Evolutionary conservation across 2,329 filamentous ascomycete species (phyloP), one percentile per base, ranked within the genome.

Genomic region (Hymenoscyphus infarciens): DNA sequence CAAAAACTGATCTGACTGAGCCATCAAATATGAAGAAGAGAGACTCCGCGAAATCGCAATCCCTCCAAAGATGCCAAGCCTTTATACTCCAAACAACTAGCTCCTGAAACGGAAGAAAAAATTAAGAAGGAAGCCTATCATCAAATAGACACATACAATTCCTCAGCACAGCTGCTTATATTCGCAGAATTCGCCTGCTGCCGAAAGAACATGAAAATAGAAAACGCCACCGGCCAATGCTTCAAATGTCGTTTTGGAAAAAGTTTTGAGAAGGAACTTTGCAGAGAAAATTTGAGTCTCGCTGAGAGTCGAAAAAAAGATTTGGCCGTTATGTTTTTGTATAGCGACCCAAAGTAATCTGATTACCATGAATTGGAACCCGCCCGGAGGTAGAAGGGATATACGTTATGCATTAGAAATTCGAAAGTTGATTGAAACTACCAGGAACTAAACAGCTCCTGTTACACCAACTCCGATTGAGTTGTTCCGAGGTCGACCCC

Each of bases 401-500:
- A 53, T 61, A 68, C 63, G 67, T 69, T 65, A 69, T 66, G 65
- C 66, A 66, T 67, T 69, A 64, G 58, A 49, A 54, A 60, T 57
- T 54, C 60, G 19, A 33, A 16, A 16, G 35, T 56, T 61, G 57
- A 16, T 49, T 49, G 45, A 29, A 5, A 61, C 53, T 72, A 74
- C 57, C 19, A 22, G 45, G 27, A 5, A 61, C 53, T 72, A 74
- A 56, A 67, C 65, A 25, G 71, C 67, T 60, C 72, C 73, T 49
- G 42, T 22, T 22, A 49, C 42, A 57, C 71, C 71, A 7, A 75
- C 71, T 2, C 73, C 73, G 22, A 75, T 68, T 3, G 71, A 72
- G 10, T 72, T 73, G 62, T 74, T 74, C 57, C 69, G 72, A 22
- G 72, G 69, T 59, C 72, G 68, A 55, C 71, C 72, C 73, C 73